phyloP scores from a whole-genome alignment of 2,329 filamentous ascomycete genomes.

The Colletotrichum tamarilloi region DNA sequence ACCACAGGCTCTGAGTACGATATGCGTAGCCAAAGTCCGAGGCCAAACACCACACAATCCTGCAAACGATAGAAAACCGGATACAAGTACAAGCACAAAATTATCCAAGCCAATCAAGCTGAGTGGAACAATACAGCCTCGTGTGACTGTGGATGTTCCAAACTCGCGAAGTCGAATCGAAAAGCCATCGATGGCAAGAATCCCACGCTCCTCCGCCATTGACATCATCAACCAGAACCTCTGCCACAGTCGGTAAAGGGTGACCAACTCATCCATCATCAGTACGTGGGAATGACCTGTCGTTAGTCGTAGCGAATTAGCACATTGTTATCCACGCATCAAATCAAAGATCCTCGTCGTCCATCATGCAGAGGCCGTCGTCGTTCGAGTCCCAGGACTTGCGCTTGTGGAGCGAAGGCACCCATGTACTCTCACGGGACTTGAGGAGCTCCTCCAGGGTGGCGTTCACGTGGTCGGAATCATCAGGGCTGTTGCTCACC shows the following conservation, averaged over 20 bases:
- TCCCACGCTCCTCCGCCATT: background rate
- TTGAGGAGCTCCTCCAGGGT: background rate
- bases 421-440: background rate
- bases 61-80: background rate
- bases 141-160: background rate
- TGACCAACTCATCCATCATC: background rate
- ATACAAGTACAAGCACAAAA: background rate
- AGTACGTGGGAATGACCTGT: background rate
- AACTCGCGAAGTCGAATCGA: background rate
- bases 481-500: background rate
- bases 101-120: background rate
- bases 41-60: background rate
- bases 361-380: background rate
- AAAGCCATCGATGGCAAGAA: background rate
- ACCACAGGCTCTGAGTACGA: background rate
- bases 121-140: background rate
- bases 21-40: background rate
- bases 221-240: background rate
- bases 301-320: background rate
- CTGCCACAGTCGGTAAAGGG: background rate
- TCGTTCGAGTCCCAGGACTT: conserved; percentile 1
- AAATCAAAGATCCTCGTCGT: background rate
- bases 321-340: background rate
- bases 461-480: background rate
- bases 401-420: conserved; percentile 1